phyloP scores from a whole-genome alignment of 1,139 yeast species.

The Saccharomyces hybrid region DNA sequence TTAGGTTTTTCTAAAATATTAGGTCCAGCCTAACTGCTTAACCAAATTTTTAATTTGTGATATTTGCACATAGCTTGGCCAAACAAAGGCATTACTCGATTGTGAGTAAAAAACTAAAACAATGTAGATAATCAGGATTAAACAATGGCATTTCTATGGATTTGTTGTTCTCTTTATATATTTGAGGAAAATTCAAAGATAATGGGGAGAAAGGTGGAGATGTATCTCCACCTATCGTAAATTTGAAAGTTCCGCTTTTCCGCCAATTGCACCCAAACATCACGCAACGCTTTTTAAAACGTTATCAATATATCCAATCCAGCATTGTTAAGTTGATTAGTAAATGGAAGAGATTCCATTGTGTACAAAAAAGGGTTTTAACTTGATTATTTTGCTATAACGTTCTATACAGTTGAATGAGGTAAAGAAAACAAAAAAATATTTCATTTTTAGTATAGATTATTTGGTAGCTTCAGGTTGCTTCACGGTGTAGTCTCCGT shows the following conservation, averaged over 20 bases:
- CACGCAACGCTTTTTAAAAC: background rate
- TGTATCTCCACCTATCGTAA: background rate
- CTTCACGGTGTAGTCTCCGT: constrained; percentile 37
- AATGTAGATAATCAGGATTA: background rate
- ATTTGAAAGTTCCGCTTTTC: background rate
- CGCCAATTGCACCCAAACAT: background rate
- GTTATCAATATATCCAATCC: background rate
- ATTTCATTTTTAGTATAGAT: background rate
- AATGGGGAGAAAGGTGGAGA: background rate
- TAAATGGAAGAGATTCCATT: no score
- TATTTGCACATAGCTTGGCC: background rate
- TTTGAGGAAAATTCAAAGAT: background rate
- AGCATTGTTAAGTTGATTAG: background rate
- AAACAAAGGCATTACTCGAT: no score
- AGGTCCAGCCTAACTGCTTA: background rate
- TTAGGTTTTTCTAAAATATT: background rate
- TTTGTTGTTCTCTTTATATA: background rate
- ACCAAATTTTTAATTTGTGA: background rate
- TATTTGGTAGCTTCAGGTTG: background rate
- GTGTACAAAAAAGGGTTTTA: background rate
- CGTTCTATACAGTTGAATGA: background rate
- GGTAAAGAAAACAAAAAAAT: background rate
- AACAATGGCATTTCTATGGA: background rate
- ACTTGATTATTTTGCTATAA: background rate
- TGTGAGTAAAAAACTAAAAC: background rate